A percentile compares a stretch with the other conserved stretches of the same genome.
These are phyloP conservation scores for Dissophora ornata DNA, from an alignment of 192 early-diverging fungal genomes.

Conservation along the genomic window DNA sequence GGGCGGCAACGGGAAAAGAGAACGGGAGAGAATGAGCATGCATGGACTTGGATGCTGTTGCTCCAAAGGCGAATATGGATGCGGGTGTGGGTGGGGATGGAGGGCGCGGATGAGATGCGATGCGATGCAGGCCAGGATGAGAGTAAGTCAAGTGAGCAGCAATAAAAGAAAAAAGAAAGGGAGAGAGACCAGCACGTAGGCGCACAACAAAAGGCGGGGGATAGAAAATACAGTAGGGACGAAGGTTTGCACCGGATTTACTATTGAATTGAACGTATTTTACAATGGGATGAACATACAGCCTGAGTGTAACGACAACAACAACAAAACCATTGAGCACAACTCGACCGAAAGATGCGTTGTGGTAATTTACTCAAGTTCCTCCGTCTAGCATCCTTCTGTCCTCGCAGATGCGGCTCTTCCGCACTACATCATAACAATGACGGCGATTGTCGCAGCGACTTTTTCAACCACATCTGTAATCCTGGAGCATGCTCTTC, in stretches of 20 bases:
- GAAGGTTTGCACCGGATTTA: too few relatives aligned
- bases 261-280: too few relatives aligned
- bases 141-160: background rate
- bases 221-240: background rate
- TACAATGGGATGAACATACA: too few relatives aligned
- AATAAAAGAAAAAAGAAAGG: conserved; percentile 1
- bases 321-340: background rate
- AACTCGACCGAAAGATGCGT: too few relatives aligned
- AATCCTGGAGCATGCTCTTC: background rate
- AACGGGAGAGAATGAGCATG: too few relatives aligned
- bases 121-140: background rate
- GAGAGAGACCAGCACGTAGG: background rate
- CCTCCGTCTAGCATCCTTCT: background rate
- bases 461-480: conserved; percentile 1
- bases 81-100: too few relatives aligned
- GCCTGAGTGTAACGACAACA: too few relatives aligned
- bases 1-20: background rate
- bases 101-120: background rate
- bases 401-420: background rate
- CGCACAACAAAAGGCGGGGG: background rate
- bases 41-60: too few relatives aligned
- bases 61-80: too few relatives aligned
- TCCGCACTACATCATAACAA: background rate
- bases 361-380: too few relatives aligned
- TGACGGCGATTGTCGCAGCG: background rate